These are phyloP conservation scores for Candida ulmi DNA, from an alignment of 805 yeast genomes.

Conservation along the genomic window DNA sequence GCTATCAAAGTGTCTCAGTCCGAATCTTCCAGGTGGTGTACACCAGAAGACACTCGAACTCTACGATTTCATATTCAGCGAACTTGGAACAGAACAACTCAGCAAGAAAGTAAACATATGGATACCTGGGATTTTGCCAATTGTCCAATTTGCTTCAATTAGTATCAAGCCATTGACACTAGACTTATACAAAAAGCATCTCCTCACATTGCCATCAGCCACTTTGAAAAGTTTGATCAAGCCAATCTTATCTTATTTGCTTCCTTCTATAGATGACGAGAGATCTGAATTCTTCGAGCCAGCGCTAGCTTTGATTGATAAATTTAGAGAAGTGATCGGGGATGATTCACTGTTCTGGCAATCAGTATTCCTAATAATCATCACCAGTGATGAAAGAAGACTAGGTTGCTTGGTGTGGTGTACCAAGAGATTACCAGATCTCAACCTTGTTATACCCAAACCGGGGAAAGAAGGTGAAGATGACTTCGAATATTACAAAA, in stretches of 20 bases:
- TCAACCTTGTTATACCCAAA: constrained; percentile 31
- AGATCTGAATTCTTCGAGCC: constrained; percentile 74
- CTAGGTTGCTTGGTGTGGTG: constrained; percentile 83
- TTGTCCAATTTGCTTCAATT: constrained; percentile 83
- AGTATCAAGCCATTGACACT: constrained; percentile 79
- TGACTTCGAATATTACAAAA: constrained; percentile 20
- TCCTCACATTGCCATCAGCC: constrained; percentile 46
- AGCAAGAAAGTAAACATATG: constrained; percentile 60
- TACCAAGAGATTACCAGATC: constrained; percentile 55
- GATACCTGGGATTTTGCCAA: constrained; percentile 91
- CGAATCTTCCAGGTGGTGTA: constrained; percentile 89
- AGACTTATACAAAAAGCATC: constrained; percentile 48
- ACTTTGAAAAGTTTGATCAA: constrained; percentile 51
- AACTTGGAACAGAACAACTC: constrained; percentile 50
- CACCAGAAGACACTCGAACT: constrained; percentile 83
- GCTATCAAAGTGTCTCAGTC: constrained; percentile 73
- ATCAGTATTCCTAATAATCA: constrained; percentile 64
- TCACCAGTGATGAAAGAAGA: constrained; percentile 74
- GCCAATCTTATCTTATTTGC: constrained; percentile 66
- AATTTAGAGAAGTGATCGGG: constrained; percentile 46
- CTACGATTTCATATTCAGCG: constrained; percentile 63
- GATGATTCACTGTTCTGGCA: constrained; percentile 87
- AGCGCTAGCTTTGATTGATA: constrained; percentile 53
- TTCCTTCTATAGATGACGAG: constrained; percentile 92
- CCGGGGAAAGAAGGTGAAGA: constrained; percentile 9